Percentiles rank a stretch among this genome's conserved stretches.
Conservation (phyloP, 148 eudicot genomes). For the Salicornia ramosissima region DNA sequence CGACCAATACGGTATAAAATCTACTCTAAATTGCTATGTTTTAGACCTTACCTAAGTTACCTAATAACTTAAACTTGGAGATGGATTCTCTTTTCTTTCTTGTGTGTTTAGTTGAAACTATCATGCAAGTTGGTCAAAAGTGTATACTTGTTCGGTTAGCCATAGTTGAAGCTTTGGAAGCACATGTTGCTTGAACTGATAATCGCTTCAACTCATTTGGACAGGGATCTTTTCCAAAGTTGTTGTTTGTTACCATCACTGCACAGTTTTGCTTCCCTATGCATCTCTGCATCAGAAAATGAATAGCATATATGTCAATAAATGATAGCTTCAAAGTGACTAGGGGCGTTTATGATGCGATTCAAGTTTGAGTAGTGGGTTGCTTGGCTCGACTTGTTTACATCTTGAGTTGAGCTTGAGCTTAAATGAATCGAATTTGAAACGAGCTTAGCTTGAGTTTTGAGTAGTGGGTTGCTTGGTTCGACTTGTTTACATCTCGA, state of each 20-base stretch:
- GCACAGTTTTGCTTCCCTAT: slow-evolving; percentile 69
- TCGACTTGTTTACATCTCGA: no score
- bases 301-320: neutral
- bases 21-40: slow-evolving; percentile 6
- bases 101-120: slow-evolving; percentile 1
- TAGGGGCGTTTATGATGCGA: no score
- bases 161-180: slow-evolving; percentile 27
- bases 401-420: no score
- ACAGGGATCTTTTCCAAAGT: slow-evolving; percentile 83
- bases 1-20: neutral
- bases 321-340: neutral
- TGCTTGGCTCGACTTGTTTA: no score
- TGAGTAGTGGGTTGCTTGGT: no score
- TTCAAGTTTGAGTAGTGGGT: no score
- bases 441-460: no score
- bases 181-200: slow-evolving; percentile 80
- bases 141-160: slow-evolving; percentile 23
- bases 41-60: slow-evolving; percentile 20
- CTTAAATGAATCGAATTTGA: no score
- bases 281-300: slow-evolving; percentile 52
- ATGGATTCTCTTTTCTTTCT: neutral
- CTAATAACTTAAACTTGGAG: slow-evolving; percentile 22
- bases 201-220: slow-evolving; percentile 73
- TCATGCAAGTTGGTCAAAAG: slow-evolving; percentile 19
- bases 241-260: slow-evolving; percentile 71